phyloP scores from a whole-genome alignment of 108 stramenopile species.

The Nannochloropsis gaditana region DNA sequence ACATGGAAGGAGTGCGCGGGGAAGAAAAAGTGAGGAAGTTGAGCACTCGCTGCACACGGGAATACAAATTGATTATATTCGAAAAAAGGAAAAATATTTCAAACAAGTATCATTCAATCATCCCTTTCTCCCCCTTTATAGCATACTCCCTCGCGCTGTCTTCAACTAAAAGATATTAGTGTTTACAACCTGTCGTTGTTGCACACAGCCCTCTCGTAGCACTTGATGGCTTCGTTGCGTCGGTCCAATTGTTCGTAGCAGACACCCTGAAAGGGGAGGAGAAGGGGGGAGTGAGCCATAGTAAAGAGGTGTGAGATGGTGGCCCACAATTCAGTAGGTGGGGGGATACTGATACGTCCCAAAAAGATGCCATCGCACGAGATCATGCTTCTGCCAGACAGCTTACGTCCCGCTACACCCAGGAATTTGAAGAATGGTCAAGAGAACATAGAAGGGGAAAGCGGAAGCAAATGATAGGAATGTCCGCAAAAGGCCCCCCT shows the following conservation, averaged over 20 bases:
- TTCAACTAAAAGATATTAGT: conserved; percentile 21
- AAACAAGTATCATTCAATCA: not conserved
- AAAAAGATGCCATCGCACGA: no score
- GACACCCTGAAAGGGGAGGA: conserved; percentile 51
- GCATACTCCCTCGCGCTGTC: conserved; percentile 31
- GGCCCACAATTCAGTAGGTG: no score
- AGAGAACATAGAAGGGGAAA: no score
- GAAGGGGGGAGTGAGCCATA: not conserved
- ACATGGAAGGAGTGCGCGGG: not conserved
- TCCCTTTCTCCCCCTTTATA: not conserved
- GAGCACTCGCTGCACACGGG: not conserved
- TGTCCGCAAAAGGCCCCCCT: no score
- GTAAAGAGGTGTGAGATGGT: not conserved
- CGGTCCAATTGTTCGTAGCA: conserved; percentile 65
- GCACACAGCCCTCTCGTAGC: conserved; percentile 75
- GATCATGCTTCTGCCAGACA: no score
- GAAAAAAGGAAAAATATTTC: not conserved
- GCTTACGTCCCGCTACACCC: no score
- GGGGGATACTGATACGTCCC: no score
- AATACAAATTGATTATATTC: not conserved
- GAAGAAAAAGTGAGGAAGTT: not conserved
- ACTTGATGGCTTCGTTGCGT: conserved; percentile 71
- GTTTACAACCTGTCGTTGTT: not conserved
- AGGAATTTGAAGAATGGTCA: no score
- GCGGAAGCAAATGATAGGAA: no score